These are phyloP conservation scores for Juglanconis sp. DNA, from an alignment of 2,329 filamentous ascomycete species.

Conservation along the genomic window DNA sequence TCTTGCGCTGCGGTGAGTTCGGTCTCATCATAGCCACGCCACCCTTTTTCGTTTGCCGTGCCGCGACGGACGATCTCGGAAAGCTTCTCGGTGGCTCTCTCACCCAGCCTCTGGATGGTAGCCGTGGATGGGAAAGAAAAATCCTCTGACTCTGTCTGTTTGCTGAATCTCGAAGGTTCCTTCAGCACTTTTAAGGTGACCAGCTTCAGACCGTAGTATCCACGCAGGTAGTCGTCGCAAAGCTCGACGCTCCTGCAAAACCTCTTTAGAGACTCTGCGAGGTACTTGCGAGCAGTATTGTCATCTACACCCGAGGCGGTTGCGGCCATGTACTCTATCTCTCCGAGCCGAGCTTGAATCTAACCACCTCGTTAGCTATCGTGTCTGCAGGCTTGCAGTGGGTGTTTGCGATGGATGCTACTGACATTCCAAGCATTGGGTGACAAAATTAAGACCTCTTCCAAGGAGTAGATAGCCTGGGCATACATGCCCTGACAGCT, in stretches of 20 bases:
- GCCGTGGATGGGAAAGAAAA: slow-evolving; percentile 53
- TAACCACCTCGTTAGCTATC: slow-evolving; percentile 31
- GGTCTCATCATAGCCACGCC: slow-evolving; percentile 68
- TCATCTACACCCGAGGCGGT: slow-evolving; percentile 36
- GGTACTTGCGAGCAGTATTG: slow-evolving; percentile 45
- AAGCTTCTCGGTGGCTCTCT: slow-evolving; percentile 70
- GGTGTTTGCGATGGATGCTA: slow-evolving; percentile 9
- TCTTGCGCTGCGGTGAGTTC: slow-evolving; percentile 71
- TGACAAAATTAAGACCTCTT: slow-evolving; percentile 81
- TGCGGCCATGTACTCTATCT: slow-evolving; percentile 72
- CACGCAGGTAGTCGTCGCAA: slow-evolving; percentile 87
- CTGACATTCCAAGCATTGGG: slow-evolving; percentile 95
- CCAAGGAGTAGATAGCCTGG: slow-evolving; percentile 83
- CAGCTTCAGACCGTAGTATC: slow-evolving; percentile 86
- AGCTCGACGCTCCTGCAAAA: slow-evolving; percentile 91
- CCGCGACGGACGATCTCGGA: slow-evolving; percentile 70
- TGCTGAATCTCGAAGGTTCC: slow-evolving; percentile 40
- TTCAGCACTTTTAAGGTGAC: slow-evolving; percentile 51
- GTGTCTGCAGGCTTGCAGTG: slow-evolving; percentile 23
- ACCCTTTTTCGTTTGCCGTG: slow-evolving; percentile 58
- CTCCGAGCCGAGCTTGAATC: slow-evolving; percentile 84
- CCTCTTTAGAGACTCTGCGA: slow-evolving; percentile 74
- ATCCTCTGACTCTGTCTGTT: slow-evolving; percentile 45
- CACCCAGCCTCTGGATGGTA: slow-evolving; percentile 66
- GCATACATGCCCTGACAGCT: slow-evolving; percentile 71